Evolutionary conservation across 352 stramenopile species (phyloP), one percentile per base, ranked within the genome.

Genomic region (Phytopythium boreale): DNA sequence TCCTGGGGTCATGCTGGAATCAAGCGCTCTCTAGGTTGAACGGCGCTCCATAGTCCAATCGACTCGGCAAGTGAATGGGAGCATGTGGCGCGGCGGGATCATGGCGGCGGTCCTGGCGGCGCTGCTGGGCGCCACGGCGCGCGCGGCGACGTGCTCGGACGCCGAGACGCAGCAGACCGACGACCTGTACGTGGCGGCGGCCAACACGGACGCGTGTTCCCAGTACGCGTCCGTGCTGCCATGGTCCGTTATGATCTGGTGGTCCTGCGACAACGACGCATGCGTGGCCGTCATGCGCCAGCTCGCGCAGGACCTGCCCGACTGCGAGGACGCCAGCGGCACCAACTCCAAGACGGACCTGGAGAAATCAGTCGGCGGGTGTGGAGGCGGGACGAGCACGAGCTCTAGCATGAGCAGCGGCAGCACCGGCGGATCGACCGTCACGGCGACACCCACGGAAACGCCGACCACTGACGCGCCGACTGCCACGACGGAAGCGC

Each of bases 201-300:
- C 63, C 24, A 27, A 56, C 27, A 60, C 68, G 7, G 50, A 31
- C 10, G 61, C 44, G 9, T 75, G 68, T n/a, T 58, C 60, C 0
- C 22, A 52, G 22, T 71, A 64, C 56, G 50, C 68, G 36, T 39
- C 53, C 39, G 44, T 67, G 15, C 69, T 53, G 12, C 46, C 66
- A 29, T 43, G 61, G 26, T 59, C 66, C 39, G 57, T 72, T 61
- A 66, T 51, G 46, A 64, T 75, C 69, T 61, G 61, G 24, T 67
- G 64, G 24, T 63, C 61, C 8, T 75, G 69, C 44, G 65, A 67
- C 15, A 51, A 67, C 11, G 66, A 52, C 1, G 61, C 53, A 20
- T 75, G 69, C 37, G 29, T 75, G 22, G 47, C 19, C 2, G 58
- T 72, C 46, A 56, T 72, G 55, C 26, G 61, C 22, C 44, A 75